Evolutionary conservation across 164 flowering plant genomes (phyloP).

Genomic region (Umbilicus rupestris): DNA sequence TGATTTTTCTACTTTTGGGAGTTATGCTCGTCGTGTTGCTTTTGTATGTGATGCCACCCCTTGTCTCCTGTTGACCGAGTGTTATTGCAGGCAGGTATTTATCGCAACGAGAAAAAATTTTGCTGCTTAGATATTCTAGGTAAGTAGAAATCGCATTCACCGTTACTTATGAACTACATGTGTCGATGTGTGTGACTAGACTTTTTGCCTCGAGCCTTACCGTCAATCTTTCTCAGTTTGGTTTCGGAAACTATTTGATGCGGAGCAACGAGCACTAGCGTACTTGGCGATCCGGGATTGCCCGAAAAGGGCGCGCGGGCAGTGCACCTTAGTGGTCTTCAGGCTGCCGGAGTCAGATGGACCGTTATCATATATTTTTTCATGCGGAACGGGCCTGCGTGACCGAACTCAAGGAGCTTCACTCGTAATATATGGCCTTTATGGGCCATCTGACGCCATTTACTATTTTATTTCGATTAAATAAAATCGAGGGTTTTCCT

Average conservation of each 20-base stretch:
- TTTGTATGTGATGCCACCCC: background rate
- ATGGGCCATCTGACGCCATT: too few species aligned
- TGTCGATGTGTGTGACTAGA: background rate
- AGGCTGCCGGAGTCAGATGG: too few species aligned
- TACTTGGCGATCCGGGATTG: too few species aligned
- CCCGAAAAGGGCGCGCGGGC: too few species aligned
- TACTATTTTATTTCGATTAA: too few species aligned
- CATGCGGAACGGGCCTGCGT: too few species aligned
- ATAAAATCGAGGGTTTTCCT: too few species aligned
- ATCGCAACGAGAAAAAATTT: slow-evolving; percentile 76
- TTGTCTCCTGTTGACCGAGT: background rate
- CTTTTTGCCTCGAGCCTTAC: slow-evolving; percentile 8
- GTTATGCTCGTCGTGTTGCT: background rate
- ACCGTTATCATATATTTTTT: too few species aligned
- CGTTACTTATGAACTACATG: background rate
- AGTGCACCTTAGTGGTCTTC: too few species aligned
- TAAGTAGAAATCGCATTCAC: slow-evolving; percentile 17
- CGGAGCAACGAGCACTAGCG: too few species aligned
- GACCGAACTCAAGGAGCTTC: too few species aligned
- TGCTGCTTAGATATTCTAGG: slow-evolving; percentile 92
- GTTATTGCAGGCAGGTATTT: slow-evolving; percentile 62
- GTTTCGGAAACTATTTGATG: slow-evolving; percentile 89
- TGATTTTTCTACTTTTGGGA: background rate
- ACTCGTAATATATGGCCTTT: too few species aligned
- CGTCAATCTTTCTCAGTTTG: slow-evolving; percentile 40